These are phyloP conservation scores for Penicillium nordicum DNA, from an alignment of 2,329 filamentous ascomycete genomes.

Conservation along the genomic window DNA sequence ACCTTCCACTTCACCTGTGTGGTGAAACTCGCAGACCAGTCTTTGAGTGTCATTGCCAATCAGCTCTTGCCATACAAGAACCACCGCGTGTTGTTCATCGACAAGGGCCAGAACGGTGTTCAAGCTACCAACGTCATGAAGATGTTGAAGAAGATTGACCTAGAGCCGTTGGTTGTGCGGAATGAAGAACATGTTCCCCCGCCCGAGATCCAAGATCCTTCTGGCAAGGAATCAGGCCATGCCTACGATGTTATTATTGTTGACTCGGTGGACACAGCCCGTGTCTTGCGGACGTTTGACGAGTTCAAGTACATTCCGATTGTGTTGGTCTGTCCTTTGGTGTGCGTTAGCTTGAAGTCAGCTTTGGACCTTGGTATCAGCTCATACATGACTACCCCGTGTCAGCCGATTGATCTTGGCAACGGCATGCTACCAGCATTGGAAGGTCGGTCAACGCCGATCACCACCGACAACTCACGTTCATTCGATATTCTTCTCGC, in stretches of 20 bases:
- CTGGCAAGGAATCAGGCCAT: slow-evolving; percentile 49
- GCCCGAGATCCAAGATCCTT: slow-evolving; percentile 51
- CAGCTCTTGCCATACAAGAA: slow-evolving; percentile 87
- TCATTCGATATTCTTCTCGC: slow-evolving; percentile 94
- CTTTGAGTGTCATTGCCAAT: slow-evolving; percentile 68
- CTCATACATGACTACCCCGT: slow-evolving; percentile 98
- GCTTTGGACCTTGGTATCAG: slow-evolving; percentile 93
- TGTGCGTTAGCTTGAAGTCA: slow-evolving; percentile 88
- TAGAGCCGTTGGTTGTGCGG: slow-evolving; percentile 80
- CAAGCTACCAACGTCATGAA: slow-evolving; percentile 67
- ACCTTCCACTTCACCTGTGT: slow-evolving; percentile 96
- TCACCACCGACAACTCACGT: slow-evolving; percentile 87
- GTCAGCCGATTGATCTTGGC: slow-evolving; percentile 86
- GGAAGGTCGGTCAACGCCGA: slow-evolving; percentile 87
- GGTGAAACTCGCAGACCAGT: slow-evolving; percentile 77
- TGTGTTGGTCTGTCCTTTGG: slow-evolving; percentile 81
- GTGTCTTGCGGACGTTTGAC: slow-evolving; percentile 77
- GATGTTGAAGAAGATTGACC: slow-evolving; percentile 74
- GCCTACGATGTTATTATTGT: slow-evolving; percentile 95
- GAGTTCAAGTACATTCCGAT: slow-evolving; percentile 98
- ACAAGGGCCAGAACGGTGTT: slow-evolving; percentile 73
- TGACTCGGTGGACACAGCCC: slow-evolving; percentile 88
- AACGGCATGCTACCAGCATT: slow-evolving; percentile 95
- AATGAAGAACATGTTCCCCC: slow-evolving; percentile 65
- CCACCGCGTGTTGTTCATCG: slow-evolving; percentile 90